Conservation (phyloP, 2,329 filamentous ascomycete genomes). For the Calycina herbarum region DNA sequence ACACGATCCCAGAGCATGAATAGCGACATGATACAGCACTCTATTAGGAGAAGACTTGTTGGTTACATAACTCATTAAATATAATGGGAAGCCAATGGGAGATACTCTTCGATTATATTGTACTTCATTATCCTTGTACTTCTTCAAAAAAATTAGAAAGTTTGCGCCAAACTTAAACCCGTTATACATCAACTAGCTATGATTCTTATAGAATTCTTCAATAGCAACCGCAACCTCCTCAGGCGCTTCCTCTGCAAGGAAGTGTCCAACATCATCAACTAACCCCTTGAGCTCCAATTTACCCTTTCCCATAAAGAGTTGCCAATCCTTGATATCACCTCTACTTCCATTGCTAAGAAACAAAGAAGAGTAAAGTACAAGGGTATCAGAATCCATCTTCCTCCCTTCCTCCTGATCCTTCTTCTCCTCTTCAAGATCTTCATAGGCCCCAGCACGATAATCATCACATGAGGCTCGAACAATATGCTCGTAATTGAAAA, state of each 20-base stretch:
- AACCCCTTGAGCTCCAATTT: slow-evolving; percentile 35
- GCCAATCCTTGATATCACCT: slow-evolving; percentile 46
- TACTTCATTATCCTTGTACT: too few relatives aligned
- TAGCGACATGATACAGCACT: too few relatives aligned
- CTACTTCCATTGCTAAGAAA: slow-evolving; percentile 43
- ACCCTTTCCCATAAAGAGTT: slow-evolving; percentile 44
- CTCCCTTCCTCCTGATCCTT: slow-evolving; percentile 45
- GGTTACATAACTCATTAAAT: too few relatives aligned
- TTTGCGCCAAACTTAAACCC: too few relatives aligned
- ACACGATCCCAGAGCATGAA: too few relatives aligned
- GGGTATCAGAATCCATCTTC: slow-evolving; percentile 44
- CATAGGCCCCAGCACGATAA: slow-evolving; percentile 46
- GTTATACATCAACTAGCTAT: not conserved
- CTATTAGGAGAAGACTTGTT: too few relatives aligned
- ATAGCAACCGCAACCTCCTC: slow-evolving; percentile 36
- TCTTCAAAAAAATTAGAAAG: too few relatives aligned
- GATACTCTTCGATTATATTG: too few relatives aligned
- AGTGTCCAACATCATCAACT: slow-evolving; percentile 44
- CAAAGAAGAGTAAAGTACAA: slow-evolving; percentile 46
- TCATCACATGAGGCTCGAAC: slow-evolving; percentile 48
- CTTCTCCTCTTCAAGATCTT: slow-evolving; percentile 45
- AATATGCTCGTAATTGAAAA: slow-evolving; percentile 45
- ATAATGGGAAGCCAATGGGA: too few relatives aligned
- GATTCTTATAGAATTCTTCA: slow-evolving; percentile 20
- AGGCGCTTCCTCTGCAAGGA: slow-evolving; percentile 47